Conservation (phyloP, 257 asterid species). For the Solanum phureja region DNA sequence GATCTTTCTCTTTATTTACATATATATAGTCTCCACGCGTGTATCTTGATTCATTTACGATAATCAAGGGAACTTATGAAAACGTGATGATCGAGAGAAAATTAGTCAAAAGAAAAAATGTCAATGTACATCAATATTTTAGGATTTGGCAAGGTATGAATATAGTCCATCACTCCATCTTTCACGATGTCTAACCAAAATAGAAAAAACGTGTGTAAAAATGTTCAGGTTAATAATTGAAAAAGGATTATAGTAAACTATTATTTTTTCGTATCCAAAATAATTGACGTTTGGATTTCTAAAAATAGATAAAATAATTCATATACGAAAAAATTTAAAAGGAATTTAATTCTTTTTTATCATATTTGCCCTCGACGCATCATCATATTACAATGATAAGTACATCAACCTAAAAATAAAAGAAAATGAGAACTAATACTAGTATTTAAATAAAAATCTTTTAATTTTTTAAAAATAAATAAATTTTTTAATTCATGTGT, state of each 20-base stretch:
- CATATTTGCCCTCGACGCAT: no score
- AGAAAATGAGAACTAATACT: no score
- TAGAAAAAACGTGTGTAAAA: background rate
- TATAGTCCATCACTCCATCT: background rate
- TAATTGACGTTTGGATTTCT: background rate
- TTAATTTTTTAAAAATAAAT: no score
- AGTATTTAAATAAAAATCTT: no score
- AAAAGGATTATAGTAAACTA: background rate
- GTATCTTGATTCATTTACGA: background rate
- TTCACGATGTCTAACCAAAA: background rate
- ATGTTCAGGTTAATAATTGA: background rate
- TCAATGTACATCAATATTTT: background rate
- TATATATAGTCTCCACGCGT: background rate
- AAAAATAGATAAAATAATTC: background rate
- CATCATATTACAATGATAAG: no score
- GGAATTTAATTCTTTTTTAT: background rate
- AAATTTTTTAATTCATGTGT: background rate
- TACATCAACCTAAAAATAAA: no score
- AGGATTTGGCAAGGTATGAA: background rate
- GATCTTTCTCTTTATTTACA: no score
- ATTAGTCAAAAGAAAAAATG: background rate
- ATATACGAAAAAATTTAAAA: background rate
- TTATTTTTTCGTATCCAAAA: background rate
- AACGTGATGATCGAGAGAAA: background rate
- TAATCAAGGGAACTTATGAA: no score